Evolutionary conservation across 1,284 basidiomycete genomes (phyloP), one percentile per base, ranked within the genome.

Genomic region (Ganoderma sp.): DNA sequence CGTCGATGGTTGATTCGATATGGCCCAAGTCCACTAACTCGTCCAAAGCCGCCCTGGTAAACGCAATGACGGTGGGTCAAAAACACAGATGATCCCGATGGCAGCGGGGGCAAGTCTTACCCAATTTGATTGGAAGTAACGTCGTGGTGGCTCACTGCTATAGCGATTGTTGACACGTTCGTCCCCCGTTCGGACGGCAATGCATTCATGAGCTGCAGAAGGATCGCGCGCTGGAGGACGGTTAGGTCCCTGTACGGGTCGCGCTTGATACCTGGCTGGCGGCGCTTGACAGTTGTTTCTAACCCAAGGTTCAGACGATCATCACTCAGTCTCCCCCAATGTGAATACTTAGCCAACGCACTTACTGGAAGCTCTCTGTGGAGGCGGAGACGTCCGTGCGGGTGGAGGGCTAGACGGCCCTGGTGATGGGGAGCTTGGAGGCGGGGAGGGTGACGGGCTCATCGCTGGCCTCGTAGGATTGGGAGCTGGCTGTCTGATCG

Each of bases 11-110:
- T 59, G 86, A 88, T 75, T 85, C 94, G 65, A 95, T 81, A 69
- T 85, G 78, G 0, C 92, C 93, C 2, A 90, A 86, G 45, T 88
- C 85, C 80, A 91, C 87, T 63, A 96, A 81, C 63, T 79, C 78
- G 68, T 94, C 90, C 67, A 95, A 80, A 32, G 90, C 91, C 58
- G 85, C 80, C 73, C 92, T 91, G 69, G 10, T 41, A 42, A 41
- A 1, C 52, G 22, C 56, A 48, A 69, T 32, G 42, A 48, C 61
- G 42, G 19, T 25, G 41, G 28, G 43, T 10, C 48, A 54, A 34
- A 42, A 45, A 43, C 32, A n/a, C 41, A 22, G 22, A 34, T 14
- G 14, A 42, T 39, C 22, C 12, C 25, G n/a, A 22, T 19, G 14
- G 12, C n/a, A 3, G n/a, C 19, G 41, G 32, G 32, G 32, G 39